Base-by-base conservation (phyloP, 2,329 filamentous ascomycete species). In the Aureobasidium lini region DNA sequence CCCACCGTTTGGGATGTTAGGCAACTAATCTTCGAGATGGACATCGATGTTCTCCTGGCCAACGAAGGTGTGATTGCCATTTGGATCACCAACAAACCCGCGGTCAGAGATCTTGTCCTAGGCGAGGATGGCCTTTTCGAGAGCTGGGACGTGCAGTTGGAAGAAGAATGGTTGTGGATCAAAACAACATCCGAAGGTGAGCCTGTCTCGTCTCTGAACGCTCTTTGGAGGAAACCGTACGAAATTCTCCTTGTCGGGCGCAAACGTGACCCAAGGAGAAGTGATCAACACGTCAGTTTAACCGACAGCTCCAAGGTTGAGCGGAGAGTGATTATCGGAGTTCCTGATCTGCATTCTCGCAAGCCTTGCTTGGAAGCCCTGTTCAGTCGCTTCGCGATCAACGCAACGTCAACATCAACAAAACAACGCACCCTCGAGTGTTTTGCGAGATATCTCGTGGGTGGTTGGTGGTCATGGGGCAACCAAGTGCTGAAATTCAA, bases 401-500 rank as follows among this genome's bases (percentile, higher is more conserved):
- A 77, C 4, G 66, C 84, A n/a, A 66, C 89, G 31, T 75, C 76
- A 2, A 34, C 69, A 29, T 56, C 67, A 0, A 64, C 67, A 2
- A 70, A 75, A 2, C 86, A 84, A 64, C 67, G 69, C 15, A 87
- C 81, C 2, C 74, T 92, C n/a, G 89, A 94, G 71, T 77, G 92
- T 1, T 94, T 93, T 73, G 87, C 88, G 1, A 79, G 89, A 59
- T 84, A 87, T 68, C 73, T 90, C 46, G 89, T 88, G 1, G 79
- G 83, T 7, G 87, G 87, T 0, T 93, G 89, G 89, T 88, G 85
- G 81, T 81, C 82, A 31, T 92, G 87, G 88, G 89, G 89, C 3
- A 80, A 91, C 65, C 85, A 93, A 66, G 85, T 83, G 8, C 71
- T 90, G 60, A 82, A 82, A 62, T 91, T 88, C 66, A 89, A 92